Conservation (phyloP, 1,284 basidiomycete species). For the Malassezia obtusa region DNA sequence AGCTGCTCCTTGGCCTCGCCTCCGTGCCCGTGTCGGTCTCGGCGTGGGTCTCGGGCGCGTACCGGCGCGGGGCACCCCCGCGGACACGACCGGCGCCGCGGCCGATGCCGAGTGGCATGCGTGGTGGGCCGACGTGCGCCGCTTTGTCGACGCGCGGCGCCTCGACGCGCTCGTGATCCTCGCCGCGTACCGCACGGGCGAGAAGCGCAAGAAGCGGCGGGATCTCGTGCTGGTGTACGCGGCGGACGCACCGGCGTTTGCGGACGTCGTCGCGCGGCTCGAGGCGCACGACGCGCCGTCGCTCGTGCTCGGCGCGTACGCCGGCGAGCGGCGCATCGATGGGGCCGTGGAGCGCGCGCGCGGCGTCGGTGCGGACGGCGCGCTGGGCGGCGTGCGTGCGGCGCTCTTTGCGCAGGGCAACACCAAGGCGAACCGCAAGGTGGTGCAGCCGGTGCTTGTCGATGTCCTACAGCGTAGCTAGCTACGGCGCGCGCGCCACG, state of each 20-base stretch:
- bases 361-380: not conserved
- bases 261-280: constrained; percentile 16
- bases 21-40: constrained; percentile 28
- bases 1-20: constrained; percentile 20
- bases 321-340: constrained; percentile 20
- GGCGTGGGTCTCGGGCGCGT: constrained; percentile 28
- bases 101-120: constrained; percentile 23
- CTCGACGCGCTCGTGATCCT: constrained; percentile 34
- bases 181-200: constrained; percentile 24
- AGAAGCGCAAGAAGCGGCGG: constrained; percentile 26
- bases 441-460: constrained; percentile 32
- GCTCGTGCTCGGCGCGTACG: constrained; percentile 4
- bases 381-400: not conserved
- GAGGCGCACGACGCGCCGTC: constrained; percentile 13
- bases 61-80: constrained; percentile 7
- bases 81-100: constrained; percentile 15
- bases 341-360: constrained; percentile 29
- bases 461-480: constrained; percentile 15
- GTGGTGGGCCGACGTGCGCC: constrained; percentile 27
- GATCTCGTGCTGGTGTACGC: constrained; percentile 23
- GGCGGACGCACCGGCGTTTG: not conserved
- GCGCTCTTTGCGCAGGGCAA: constrained; percentile 22
- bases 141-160: constrained; percentile 28
- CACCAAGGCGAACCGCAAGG: constrained; percentile 37
- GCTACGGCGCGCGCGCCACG: constrained; percentile 13